Evolutionary conservation across 345 rosid genomes (phyloP).

Genomic region (Murraya koenigii): DNA sequence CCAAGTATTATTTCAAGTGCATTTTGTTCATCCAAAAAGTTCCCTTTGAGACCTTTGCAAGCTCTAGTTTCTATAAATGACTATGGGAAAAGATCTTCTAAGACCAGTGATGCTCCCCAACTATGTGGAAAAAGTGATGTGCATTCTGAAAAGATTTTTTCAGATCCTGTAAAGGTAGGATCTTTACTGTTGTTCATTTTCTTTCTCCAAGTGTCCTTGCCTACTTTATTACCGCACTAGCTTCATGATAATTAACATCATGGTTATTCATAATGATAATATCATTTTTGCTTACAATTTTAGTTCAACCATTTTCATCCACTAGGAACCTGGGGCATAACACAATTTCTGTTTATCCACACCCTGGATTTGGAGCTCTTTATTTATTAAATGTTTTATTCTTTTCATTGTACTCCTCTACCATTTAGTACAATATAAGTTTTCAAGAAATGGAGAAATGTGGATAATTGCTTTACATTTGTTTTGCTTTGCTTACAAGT

Average conservation of each 20-base stretch:
- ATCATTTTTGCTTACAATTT: no score
- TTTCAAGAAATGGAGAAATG: conserved; percentile 26
- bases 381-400: background rate
- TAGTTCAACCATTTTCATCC: background rate
- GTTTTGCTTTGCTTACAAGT: background rate
- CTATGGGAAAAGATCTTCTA: conserved; percentile 39
- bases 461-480: no score
- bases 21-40: conserved; percentile 77
- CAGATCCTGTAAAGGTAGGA: conserved; percentile 45
- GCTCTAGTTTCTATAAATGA: conserved; percentile 47
- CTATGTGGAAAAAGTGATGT: conserved; percentile 30
- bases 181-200: conserved; percentile 3
- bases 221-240: background rate
- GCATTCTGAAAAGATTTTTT: conserved; percentile 37
- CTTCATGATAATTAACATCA: background rate
- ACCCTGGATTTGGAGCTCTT: background rate
- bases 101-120: conserved; percentile 33
- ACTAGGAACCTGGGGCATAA: background rate
- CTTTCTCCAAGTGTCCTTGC: background rate
- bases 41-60: conserved; percentile 59
- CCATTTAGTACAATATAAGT: background rate
- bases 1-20: conserved; percentile 79
- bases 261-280: background rate
- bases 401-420: background rate
- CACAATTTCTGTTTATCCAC: background rate